Evolutionary conservation across 768 basidiomycete genomes (phyloP), one percentile per base, ranked within the genome.

Genomic region (Aureoboletus auriporus): DNA sequence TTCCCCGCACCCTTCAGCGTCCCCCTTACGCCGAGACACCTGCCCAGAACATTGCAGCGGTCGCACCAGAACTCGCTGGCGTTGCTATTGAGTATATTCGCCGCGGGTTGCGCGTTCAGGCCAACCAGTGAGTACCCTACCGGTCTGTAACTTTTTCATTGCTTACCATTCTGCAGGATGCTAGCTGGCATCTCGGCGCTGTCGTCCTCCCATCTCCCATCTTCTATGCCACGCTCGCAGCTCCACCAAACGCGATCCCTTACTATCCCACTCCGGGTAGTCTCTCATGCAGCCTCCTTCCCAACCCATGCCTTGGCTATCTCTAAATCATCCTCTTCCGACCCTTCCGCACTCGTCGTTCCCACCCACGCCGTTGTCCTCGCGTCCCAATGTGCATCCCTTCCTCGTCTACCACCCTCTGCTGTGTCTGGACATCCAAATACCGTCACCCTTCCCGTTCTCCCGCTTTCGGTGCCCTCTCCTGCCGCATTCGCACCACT

Each of bases 331-430:
- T 63, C 53, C 46, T 56, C 65, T 12, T 56, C 61, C 29, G 65
- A 69, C 48, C 54, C 70, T 39, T 61, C 68, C n/a, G 52, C 54
- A 6, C 57, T 74, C 9, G 71, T 90, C 44, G 83, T 77, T 54
- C 83, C 89, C 5, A 75, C 80, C 10, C 89, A 92, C 66, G 78
- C 80, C 30, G 66, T 88, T 44, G 73, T 90, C 37, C 74, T 91
- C 46, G 83, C 83, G 7, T 72, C 83, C 0, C 75, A 86, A 59
- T 91, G 86, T 62, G 69, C 86, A 14, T 72, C 76, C 37, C 73
- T 90, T 6, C 81, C 84, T 1, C 65, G 73, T 20, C 72, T 86
- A 26, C 77, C 81, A 0, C 55, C 71, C 8, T 56, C 69, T 4
- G 47, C 58, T 33, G 59, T 66, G 9, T 57, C 71, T 0, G 68